Conservation (phyloP, 2,329 filamentous ascomycete genomes). For the Claviceps sp. region DNA sequence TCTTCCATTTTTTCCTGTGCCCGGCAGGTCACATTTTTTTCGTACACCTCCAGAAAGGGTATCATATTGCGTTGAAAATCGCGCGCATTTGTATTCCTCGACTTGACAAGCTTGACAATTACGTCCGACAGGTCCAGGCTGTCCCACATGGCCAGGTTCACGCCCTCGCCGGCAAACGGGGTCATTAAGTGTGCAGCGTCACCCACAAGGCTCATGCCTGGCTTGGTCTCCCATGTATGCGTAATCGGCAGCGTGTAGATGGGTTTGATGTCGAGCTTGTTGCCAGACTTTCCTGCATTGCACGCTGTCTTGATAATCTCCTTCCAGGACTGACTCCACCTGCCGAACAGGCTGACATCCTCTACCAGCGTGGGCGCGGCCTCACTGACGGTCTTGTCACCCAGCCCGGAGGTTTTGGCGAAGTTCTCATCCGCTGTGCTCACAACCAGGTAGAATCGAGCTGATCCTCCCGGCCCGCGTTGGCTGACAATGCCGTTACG, state of each 20-base stretch:
- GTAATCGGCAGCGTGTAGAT: neutral
- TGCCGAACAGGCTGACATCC: neutral
- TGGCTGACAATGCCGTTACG: neutral
- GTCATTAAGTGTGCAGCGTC: neutral
- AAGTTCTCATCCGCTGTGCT: neutral
- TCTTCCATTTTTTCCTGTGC: neutral
- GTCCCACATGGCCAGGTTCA: neutral
- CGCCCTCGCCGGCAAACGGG: neutral
- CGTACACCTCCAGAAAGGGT: neutral
- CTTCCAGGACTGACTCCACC: neutral
- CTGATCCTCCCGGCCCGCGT: neutral
- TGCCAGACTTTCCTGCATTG: neutral
- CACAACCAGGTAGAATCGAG: neutral
- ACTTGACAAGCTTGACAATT: neutral
- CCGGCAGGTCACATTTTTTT: neutral
- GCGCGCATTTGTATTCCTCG: neutral
- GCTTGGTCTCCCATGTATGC: neutral
- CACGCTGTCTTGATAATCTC: neutral
- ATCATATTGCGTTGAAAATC: neutral
- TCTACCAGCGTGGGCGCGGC: neutral
- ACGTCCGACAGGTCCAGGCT: neutral
- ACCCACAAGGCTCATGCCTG: neutral
- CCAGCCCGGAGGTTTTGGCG: neutral
- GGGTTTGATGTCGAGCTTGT: neutral
- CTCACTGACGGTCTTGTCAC: neutral